Evolutionary conservation across 345 rosid genomes (phyloP).

Genomic region (Arabidopsis arenosa): DNA sequence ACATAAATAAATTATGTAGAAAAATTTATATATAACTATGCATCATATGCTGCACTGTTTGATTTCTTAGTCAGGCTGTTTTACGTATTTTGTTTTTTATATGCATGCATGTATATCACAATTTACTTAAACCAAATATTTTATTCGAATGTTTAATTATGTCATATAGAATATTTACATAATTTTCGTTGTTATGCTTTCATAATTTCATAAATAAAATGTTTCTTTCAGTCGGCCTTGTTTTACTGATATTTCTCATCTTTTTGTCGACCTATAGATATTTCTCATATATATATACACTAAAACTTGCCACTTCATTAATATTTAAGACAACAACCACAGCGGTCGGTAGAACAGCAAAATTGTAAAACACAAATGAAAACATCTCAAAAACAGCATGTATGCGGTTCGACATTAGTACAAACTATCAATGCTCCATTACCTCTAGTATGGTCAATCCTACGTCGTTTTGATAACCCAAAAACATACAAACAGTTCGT

Average conservation of each 20-base stretch:
- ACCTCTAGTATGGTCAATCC: constrained; percentile 65
- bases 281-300: constrained; percentile 24
- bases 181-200: background rate
- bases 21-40: too few relatives aligned
- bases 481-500: constrained; percentile 66
- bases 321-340: constrained; percentile 7
- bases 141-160: background rate
- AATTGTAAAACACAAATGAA: background rate
- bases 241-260: background rate
- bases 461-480: constrained; percentile 65
- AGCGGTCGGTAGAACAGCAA: constrained; percentile 10
- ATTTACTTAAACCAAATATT: background rate
- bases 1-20: background rate
- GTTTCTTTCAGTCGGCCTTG: constrained; percentile 28
- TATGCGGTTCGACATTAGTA: constrained; percentile 54
- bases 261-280: background rate
- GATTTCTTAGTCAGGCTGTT: background rate
- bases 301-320: background rate
- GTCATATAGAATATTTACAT: background rate
- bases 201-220: background rate
- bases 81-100: background rate
- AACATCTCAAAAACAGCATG: constrained; percentile 38
- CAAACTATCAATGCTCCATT: constrained; percentile 65
- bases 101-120: background rate
- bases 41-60: too few relatives aligned